phyloP scores from a whole-genome alignment of 2,329 filamentous ascomycete species.

The Xylariaceae sp. region DNA sequence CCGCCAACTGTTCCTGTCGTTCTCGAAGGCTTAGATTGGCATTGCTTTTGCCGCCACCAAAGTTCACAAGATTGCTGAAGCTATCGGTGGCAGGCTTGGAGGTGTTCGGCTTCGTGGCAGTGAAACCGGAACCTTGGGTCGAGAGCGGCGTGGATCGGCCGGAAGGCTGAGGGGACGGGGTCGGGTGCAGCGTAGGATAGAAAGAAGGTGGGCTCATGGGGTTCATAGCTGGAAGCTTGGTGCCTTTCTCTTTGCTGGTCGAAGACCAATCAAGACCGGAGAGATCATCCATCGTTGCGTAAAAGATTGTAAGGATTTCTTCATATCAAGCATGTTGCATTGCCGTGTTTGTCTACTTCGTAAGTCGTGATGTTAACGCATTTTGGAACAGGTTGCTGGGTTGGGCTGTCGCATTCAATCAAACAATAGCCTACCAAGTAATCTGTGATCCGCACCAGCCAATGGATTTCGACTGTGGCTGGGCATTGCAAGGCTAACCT shows the following conservation, averaged over 20 bases:
- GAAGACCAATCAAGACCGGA: slow-evolving; percentile 40
- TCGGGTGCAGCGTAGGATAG: slow-evolving; percentile 53
- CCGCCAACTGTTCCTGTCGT: slow-evolving; percentile 69
- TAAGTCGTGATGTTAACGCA: slow-evolving; percentile 5
- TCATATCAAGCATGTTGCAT: slow-evolving; percentile 35
- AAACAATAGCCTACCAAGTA: too few species aligned
- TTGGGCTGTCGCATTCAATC: slow-evolving; percentile 18
- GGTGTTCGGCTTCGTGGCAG: slow-evolving; percentile 47
- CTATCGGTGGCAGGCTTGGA: slow-evolving; percentile 66
- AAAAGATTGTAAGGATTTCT: slow-evolving; percentile 13
- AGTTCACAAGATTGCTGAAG: slow-evolving; percentile 75
- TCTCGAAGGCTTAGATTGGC: slow-evolving; percentile 79
- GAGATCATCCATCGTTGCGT: slow-evolving; percentile 39
- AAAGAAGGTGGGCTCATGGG: slow-evolving; percentile 34
- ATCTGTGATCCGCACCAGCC: too few species aligned
- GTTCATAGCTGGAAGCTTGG: slow-evolving; percentile 33
- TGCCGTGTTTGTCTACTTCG: slow-evolving; percentile 14
- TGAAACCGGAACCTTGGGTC: slow-evolving; percentile 48
- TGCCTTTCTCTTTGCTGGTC: slow-evolving; percentile 30
- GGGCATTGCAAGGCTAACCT: not conserved
- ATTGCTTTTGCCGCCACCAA: slow-evolving; percentile 60
- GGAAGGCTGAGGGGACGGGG: slow-evolving; percentile 58
- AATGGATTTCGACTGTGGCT: slow-evolving; percentile 15
- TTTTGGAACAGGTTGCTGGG: slow-evolving; percentile 8
- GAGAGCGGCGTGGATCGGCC: slow-evolving; percentile 61